Percentiles rank a stretch among this genome's conserved stretches.
Conservation (phyloP, 2,329 filamentous ascomycete species). For the Alternaria angustiovoidea region DNA sequence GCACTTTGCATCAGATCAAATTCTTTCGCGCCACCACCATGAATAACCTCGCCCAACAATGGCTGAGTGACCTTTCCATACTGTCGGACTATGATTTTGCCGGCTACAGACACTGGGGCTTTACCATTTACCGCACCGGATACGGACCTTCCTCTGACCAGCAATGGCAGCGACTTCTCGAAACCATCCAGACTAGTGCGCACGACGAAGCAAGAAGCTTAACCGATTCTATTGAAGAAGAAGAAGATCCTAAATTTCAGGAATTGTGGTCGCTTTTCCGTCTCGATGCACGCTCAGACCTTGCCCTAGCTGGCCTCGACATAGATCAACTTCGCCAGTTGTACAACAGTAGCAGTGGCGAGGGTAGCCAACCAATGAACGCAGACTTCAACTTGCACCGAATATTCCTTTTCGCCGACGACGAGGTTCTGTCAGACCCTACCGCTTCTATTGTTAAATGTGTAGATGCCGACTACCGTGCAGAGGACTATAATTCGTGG, state of each 20-base stretch:
- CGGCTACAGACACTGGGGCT: slow-evolving; percentile 19
- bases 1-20: not conserved
- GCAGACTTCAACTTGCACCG: slow-evolving; percentile 10
- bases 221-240: not conserved
- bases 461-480: slow-evolving; percentile 17
- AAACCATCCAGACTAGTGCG: slow-evolving; percentile 16
- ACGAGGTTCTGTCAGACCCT: slow-evolving; percentile 14
- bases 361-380: slow-evolving; percentile 21
- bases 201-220: not conserved
- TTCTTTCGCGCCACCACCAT: not conserved
- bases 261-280: slow-evolving; percentile 20
- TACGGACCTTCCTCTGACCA: slow-evolving; percentile 21
- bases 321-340: slow-evolving; percentile 22
- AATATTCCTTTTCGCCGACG: slow-evolving; percentile 18
- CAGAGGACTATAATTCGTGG: slow-evolving; percentile 10
- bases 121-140: slow-evolving; percentile 26
- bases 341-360: slow-evolving; percentile 13
- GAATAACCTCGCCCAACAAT: not conserved
- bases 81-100: not conserved
- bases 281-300: slow-evolving; percentile 23
- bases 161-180: slow-evolving; percentile 22
- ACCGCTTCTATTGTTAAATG: slow-evolving; percentile 14
- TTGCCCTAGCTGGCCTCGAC: slow-evolving; percentile 15
- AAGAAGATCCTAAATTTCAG: slow-evolving; percentile 15
- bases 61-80: not conserved